phyloP scores from a whole-genome alignment of 2,329 filamentous ascomycete species.

The Ceratocystis huliohia region DNA sequence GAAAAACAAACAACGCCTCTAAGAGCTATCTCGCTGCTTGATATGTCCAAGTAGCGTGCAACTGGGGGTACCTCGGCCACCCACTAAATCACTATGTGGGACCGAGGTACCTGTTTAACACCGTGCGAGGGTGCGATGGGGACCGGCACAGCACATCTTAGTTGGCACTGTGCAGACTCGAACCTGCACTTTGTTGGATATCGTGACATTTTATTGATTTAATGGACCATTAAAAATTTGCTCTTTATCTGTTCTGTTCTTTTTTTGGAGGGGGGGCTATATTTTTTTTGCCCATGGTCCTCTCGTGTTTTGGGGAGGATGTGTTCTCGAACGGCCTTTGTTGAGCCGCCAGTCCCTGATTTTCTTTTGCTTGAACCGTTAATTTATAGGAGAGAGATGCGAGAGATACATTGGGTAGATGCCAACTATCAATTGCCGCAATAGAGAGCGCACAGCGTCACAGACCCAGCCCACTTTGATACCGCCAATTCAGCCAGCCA shows the following conservation, averaged over 20 bases:
- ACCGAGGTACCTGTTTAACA: neutral
- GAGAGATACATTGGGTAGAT: neutral
- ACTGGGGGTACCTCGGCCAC: neutral
- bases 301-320: conserved; percentile 5
- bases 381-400: neutral
- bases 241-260: neutral
- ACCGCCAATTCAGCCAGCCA: neutral
- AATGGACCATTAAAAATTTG: neutral
- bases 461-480: neutral
- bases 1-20: too few species aligned
- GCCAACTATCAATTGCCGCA: neutral
- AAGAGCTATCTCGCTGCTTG: neutral
- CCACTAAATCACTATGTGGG: neutral
- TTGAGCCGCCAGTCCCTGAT: conserved; percentile 1
- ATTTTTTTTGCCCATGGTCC: neutral
- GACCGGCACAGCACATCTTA: neutral
- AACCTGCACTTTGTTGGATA: neutral
- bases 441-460: neutral
- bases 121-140: neutral
- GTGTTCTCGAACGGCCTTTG: conserved; percentile 8
- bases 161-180: neutral
- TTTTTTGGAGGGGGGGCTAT: neutral
- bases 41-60: neutral
- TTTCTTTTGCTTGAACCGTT: neutral
- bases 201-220: conserved; percentile 6